Conservation (phyloP, 1,284 basidiomycete species). For the Agaricales sp. region DNA sequence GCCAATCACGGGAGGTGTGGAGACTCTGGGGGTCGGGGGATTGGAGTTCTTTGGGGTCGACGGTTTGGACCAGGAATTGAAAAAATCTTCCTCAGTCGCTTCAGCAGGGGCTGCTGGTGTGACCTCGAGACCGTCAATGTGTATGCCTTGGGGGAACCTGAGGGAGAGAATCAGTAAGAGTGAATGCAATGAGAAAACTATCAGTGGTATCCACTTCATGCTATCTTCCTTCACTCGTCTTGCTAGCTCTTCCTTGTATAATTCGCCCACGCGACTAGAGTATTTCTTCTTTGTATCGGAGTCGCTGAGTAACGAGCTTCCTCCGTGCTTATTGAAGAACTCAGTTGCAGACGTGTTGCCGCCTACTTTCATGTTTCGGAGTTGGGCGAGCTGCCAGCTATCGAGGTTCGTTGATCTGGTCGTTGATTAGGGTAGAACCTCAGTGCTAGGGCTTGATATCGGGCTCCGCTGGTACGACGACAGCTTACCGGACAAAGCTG, state of each 20-base stretch:
- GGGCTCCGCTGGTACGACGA: slow-evolving; percentile 1
- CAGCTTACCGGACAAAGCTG: slow-evolving; percentile 83
- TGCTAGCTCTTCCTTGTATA: slow-evolving; percentile 91
- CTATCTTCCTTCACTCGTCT: slow-evolving; percentile 76
- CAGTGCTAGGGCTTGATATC: not conserved
- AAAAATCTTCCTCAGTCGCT: slow-evolving; percentile 71
- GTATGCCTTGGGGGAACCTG: slow-evolving; percentile 69
- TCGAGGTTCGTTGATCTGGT: slow-evolving; percentile 93
- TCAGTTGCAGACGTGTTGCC: slow-evolving; percentile 87
- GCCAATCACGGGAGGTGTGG: slow-evolving; percentile 49
- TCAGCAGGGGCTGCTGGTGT: slow-evolving; percentile 16
- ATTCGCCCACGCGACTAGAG: slow-evolving; percentile 68
- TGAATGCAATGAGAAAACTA: not conserved
- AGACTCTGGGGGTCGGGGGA: slow-evolving; percentile 34
- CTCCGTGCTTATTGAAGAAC: slow-evolving; percentile 87
- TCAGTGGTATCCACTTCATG: slow-evolving; percentile 33
- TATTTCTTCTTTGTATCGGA: slow-evolving; percentile 88
- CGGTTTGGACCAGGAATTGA: slow-evolving; percentile 92
- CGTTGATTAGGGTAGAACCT: slow-evolving; percentile 1
- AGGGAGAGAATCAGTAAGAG: not conserved
- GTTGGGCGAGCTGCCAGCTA: slow-evolving; percentile 85
- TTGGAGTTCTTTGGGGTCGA: slow-evolving; percentile 43
- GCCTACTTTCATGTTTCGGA: slow-evolving; percentile 94
- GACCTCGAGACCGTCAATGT: slow-evolving; percentile 71
- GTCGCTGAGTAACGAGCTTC: slow-evolving; percentile 58